phyloP scores from a whole-genome alignment of 1,284 basidiomycete species.

The Dichomitus squalens region DNA sequence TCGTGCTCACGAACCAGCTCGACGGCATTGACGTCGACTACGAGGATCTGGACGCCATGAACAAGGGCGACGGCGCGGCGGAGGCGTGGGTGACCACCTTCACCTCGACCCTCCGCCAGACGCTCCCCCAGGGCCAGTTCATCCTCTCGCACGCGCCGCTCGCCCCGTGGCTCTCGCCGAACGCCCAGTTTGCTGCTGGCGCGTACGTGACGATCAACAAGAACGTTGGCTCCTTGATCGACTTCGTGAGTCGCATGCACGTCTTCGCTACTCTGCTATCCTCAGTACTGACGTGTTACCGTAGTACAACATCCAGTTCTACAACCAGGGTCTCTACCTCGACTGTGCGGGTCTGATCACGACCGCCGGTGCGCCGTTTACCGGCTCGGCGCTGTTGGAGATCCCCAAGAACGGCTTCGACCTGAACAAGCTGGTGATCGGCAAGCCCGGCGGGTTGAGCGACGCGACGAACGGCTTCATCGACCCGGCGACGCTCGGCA shows the following conservation, averaged over 20 bases:
- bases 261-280: not conserved
- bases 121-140: constrained; percentile 37
- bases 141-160: constrained; percentile 45
- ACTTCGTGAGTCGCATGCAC: constrained; percentile 33
- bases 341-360: constrained; percentile 56
- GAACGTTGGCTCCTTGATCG: constrained; percentile 50
- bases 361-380: constrained; percentile 24
- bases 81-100: constrained; percentile 46
- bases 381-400: constrained; percentile 50
- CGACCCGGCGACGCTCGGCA: constrained; percentile 50
- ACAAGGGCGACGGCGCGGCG: constrained; percentile 39
- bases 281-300: not conserved
- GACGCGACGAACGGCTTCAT: constrained; percentile 61
- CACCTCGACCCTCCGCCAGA: constrained; percentile 39
- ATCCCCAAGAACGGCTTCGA: constrained; percentile 56
- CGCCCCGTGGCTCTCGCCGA: constrained; percentile 58
- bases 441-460: constrained; percentile 49
- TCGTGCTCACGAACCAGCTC: constrained; percentile 34
- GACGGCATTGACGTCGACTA: constrained; percentile 64
- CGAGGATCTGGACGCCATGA: constrained; percentile 51
- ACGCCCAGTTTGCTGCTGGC: constrained; percentile 50
- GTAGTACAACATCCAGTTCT: constrained; percentile 59
- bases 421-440: constrained; percentile 54
- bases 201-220: constrained; percentile 61
- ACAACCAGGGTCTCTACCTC: constrained; percentile 50